Base-by-base conservation (phyloP, 805 yeast genomes). In the Candida rishiriensis region DNA sequence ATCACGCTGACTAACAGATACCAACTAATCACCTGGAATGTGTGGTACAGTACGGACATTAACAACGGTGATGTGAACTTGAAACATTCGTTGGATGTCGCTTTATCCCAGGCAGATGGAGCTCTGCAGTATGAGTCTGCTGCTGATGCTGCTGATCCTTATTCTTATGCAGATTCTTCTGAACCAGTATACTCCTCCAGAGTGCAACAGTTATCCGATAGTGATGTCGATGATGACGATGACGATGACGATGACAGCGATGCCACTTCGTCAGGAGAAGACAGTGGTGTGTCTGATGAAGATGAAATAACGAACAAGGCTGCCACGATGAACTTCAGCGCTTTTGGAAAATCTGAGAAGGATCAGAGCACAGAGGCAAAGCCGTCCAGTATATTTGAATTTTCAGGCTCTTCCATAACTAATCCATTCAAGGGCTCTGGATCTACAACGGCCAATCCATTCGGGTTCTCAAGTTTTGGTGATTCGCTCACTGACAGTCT, bases 1-100 rank as follows among this genome's bases (percentile, higher is more conserved):
- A 77, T 83, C 68, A 66, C 77, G 9, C 61, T 87, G 46, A 81
- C 82, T 38, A 75, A 82, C 51, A 75, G 75, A 45, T 95, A 95
- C 33, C 69, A 63, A 30, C 57, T 88, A 18, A 62, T 78, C 35
- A 70, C 76, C 3, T 85, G 91, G 85, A 75, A 84, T 62, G 54
- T 87, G 1, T 81, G 79, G 59, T 79, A 82, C 52, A 65, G 73
- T 16, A 61, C 66, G 1, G 84, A 78, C 1, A 66, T 84, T 14
- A 72, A 72, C 33, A 50, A 64, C 46, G 64, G 29, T 18, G 59
- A 28, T 57, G 63, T 51, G 51, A 59, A 47, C 29, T 37, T 52
- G 10, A 21, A 21, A 7, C 26, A 21, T 21, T 4, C 26, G 7
- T 21, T 21, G 7, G 26, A 21, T 21, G 33, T 29, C 2, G 48